A percentile compares a stretch with the other conserved stretches of the same genome.
These are phyloP conservation scores for Magnolia kwangsiensis DNA, from an alignment of 164 flowering plant genomes.

Conservation along the genomic window DNA sequence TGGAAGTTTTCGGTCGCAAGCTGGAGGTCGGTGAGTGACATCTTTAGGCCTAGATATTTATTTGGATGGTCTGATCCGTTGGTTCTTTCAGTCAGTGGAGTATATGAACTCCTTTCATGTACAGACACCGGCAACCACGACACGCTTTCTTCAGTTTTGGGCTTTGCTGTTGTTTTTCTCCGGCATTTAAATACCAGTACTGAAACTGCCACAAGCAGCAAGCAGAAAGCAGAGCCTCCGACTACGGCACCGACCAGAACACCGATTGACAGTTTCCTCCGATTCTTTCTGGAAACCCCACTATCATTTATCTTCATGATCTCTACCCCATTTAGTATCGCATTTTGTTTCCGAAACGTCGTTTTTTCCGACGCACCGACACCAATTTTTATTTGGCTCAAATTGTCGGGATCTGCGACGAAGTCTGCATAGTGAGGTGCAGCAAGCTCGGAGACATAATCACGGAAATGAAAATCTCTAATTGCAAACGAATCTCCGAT, in stretches of 20 bases:
- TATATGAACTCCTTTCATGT: constrained; percentile 15
- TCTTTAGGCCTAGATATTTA: neutral
- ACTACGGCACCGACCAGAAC: neutral
- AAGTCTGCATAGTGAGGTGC: constrained; percentile 77
- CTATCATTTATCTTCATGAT: constrained; percentile 56
- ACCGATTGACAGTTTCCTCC: constrained; percentile 4
- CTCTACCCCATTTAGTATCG: constrained; percentile 81
- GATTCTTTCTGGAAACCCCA: too few relatives aligned
- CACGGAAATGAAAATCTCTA: constrained; percentile 28
- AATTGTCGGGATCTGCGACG: constrained; percentile 41
- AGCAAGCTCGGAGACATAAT: constrained; percentile 36
- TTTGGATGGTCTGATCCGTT: neutral
- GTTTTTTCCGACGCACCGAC: constrained; percentile 75
- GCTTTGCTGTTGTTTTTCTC: neutral
- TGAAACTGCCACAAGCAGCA: neutral
- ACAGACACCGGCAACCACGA: neutral
- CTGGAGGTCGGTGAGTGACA: constrained; percentile 5
- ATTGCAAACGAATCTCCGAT: constrained; percentile 53
- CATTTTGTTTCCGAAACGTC: constrained; percentile 36
- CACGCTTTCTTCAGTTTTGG: neutral
- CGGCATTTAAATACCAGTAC: neutral
- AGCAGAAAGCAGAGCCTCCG: neutral
- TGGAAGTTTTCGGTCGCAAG: neutral
- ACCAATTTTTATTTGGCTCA: constrained; percentile 39
- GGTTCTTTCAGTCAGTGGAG: constrained; percentile 14